Evolutionary conservation across 225 moss, liverwort and hornwort species (phyloP).

Genomic region (Physcomitrellopsis africana): DNA sequence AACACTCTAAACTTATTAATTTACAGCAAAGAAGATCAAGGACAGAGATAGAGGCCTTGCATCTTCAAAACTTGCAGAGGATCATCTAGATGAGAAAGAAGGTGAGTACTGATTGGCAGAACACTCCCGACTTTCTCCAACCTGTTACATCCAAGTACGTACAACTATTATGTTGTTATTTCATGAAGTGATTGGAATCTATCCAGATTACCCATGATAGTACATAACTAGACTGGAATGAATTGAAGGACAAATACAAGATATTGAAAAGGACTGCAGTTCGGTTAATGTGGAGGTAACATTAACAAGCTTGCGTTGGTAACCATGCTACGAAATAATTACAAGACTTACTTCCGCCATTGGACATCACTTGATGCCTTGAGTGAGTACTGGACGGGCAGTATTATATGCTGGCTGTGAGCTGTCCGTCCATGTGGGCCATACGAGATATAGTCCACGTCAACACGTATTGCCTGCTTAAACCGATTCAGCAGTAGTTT

Average conservation of each 20-base stretch:
- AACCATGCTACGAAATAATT: neutral
- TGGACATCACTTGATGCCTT: slow-evolving; percentile 34
- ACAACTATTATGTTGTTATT: slow-evolving; percentile 29
- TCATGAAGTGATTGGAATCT: neutral
- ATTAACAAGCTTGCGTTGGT: neutral
- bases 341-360: slow-evolving; percentile 80
- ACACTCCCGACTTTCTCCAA: slow-evolving; percentile 49
- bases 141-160: slow-evolving; percentile 13
- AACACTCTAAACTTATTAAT: neutral
- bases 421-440: slow-evolving; percentile 89
- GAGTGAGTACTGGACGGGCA: slow-evolving; percentile 66
- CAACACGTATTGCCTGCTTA: slow-evolving; percentile 84
- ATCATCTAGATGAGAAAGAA: slow-evolving; percentile 78
- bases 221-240: neutral
- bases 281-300: neutral
- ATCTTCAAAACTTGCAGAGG: slow-evolving; percentile 55
- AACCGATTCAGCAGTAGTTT: neutral
- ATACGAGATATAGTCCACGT: slow-evolving; percentile 85
- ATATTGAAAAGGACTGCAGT: neutral
- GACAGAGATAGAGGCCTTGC: slow-evolving; percentile 24
- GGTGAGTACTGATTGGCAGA: slow-evolving; percentile 67
- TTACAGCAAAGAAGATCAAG: neutral
- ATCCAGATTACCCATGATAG: neutral
- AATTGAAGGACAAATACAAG: neutral
- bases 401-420: slow-evolving; percentile 80